phyloP scores from a whole-genome alignment of 2,329 filamentous ascomycete genomes.

The Nothomitra cinnamomea region DNA sequence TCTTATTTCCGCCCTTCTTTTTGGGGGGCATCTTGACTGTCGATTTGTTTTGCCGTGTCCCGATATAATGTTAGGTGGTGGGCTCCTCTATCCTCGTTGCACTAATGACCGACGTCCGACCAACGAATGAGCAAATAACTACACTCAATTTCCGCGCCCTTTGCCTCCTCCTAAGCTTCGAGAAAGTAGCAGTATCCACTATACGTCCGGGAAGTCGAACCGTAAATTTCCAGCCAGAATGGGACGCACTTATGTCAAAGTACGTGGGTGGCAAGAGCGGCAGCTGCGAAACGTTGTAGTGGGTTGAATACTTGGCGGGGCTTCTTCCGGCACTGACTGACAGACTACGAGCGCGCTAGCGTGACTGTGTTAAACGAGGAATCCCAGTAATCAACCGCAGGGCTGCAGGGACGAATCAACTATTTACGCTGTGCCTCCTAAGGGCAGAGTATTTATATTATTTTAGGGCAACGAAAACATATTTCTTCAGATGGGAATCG shows the following conservation, averaged over 20 bases:
- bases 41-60: background rate
- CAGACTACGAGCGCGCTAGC: background rate
- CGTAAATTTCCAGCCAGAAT: background rate
- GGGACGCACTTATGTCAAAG: background rate
- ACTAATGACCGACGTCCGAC: too few relatives aligned
- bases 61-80: too few relatives aligned
- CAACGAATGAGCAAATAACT: too few relatives aligned
- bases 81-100: too few relatives aligned
- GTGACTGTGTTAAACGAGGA: background rate
- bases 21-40: constrained; percentile 60
- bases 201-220: background rate
- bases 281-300: background rate
- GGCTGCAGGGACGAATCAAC: background rate
- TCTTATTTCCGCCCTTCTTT: constrained; percentile 74
- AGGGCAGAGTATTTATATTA: too few relatives aligned
- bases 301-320: background rate
- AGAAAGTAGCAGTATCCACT: too few relatives aligned
- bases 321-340: background rate
- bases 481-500: too few relatives aligned
- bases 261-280: background rate
- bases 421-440: too few relatives aligned
- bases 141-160: too few relatives aligned
- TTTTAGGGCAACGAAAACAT: too few relatives aligned
- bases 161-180: too few relatives aligned
- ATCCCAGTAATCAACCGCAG: background rate